phyloP scores from a whole-genome alignment of 768 basidiomycete species.

The Suillus occidentalis region DNA sequence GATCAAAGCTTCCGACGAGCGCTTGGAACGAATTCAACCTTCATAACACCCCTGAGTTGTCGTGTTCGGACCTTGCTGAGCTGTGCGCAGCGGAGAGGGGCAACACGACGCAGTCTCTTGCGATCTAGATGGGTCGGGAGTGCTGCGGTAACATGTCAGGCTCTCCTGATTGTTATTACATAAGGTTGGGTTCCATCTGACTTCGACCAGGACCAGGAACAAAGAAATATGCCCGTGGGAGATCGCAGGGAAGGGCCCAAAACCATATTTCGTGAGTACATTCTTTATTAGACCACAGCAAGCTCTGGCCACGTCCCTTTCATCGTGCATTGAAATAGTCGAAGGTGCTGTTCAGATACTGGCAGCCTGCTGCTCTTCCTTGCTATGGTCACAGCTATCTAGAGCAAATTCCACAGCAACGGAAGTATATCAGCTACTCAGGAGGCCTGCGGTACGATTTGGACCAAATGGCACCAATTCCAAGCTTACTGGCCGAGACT shows the following conservation, averaged over 20 bases:
- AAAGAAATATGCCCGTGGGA: slow-evolving; percentile 47
- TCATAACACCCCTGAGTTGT: slow-evolving; percentile 31
- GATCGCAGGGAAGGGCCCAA: slow-evolving; percentile 29
- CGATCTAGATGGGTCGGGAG: slow-evolving; percentile 61
- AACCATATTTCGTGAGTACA: slow-evolving; percentile 38
- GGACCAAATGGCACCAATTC: slow-evolving; percentile 66
- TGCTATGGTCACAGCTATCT: slow-evolving; percentile 22
- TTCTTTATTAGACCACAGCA: slow-evolving; percentile 34
- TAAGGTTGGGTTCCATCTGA: slow-evolving; percentile 15
- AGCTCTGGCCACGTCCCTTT: slow-evolving; percentile 43
- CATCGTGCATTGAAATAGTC: background rate
- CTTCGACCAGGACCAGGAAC: slow-evolving; percentile 32
- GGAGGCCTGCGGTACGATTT: slow-evolving; percentile 17
- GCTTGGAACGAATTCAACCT: slow-evolving; percentile 29
- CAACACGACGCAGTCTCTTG: slow-evolving; percentile 32
- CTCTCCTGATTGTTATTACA: slow-evolving; percentile 41
- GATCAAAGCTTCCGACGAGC: slow-evolving; percentile 19
- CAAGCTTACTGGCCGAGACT: slow-evolving; percentile 44
- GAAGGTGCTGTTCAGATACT: background rate
- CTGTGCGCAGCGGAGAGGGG: slow-evolving; percentile 33
- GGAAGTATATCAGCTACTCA: slow-evolving; percentile 34
- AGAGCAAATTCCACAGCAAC: slow-evolving; percentile 47
- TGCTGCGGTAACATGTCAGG: slow-evolving; percentile 48
- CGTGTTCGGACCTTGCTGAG: slow-evolving; percentile 43
- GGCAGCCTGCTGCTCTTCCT: slow-evolving; percentile 40